These are phyloP conservation scores for Malus hybrid DNA, from an alignment of 331 rosid genomes.

Conservation along the genomic window DNA sequence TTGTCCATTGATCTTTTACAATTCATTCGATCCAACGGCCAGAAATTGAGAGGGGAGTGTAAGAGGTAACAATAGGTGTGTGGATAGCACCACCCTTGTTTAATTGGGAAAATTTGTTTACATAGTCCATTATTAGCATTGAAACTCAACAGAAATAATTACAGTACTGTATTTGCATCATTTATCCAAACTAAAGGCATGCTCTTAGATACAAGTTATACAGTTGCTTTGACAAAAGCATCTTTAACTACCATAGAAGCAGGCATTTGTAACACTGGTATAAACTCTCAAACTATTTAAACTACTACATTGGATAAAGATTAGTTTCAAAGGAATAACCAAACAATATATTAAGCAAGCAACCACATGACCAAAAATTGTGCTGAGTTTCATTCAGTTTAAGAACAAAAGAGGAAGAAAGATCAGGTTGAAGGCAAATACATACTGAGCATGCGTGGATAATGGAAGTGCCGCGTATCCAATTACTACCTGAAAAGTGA, in stretches of 20 bases:
- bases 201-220: not conserved
- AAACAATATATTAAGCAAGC: not conserved
- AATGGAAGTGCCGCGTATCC: conserved; percentile 92
- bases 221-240: not conserved
- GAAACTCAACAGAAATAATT: not conserved
- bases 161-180: not conserved
- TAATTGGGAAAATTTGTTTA: not conserved
- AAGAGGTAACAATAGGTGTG: too few relatives aligned
- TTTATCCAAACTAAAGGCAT: not conserved
- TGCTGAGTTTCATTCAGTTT: not conserved
- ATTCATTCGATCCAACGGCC: too few relatives aligned
- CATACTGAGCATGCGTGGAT: conserved; percentile 95
- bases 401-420: conserved; percentile 14
- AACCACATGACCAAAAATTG: not conserved
- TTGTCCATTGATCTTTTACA: too few relatives aligned
- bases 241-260: not conserved
- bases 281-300: not conserved
- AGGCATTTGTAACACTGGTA: not conserved
- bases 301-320: not conserved
- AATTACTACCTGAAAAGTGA: conserved; percentile 63
- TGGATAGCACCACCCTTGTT: not conserved
- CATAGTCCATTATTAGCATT: too few relatives aligned
- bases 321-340: not conserved
- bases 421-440: conserved; percentile 21
- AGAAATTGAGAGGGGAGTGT: too few relatives aligned